A percentile compares a stretch with the other conserved stretches of the same genome.
phyloP scores from a whole-genome alignment of 2,329 filamentous ascomycete species.

The Sporothrix sp. region DNA sequence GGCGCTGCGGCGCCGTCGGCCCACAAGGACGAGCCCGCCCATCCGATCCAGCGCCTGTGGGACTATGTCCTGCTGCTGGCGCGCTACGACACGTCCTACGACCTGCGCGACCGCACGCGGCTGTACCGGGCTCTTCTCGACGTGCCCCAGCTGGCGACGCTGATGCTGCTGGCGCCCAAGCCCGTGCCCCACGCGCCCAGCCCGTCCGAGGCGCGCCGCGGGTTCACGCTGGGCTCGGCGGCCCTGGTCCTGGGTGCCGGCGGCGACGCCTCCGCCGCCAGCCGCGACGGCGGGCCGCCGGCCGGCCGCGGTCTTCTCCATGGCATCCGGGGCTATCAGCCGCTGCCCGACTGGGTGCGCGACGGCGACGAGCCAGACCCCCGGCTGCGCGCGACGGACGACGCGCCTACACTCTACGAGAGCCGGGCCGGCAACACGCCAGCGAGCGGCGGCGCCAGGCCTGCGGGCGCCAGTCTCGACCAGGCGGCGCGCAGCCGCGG shows the following conservation, averaged over 20 bases:
- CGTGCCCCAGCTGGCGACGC: conserved; percentile 75
- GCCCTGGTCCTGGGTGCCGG: conserved; percentile 76
- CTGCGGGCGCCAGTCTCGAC: conserved; percentile 56
- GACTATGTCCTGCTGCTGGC: conserved; percentile 75
- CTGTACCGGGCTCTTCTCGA: conserved; percentile 78
- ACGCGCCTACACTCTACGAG: conserved; percentile 28
- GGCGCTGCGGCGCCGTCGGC: too few relatives aligned
- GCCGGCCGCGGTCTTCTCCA: conserved; percentile 33
- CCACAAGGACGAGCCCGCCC: too few relatives aligned
- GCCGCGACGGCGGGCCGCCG: conserved; percentile 31
- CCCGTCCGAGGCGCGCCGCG: conserved; percentile 73
- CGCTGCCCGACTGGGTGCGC: conserved; percentile 75
- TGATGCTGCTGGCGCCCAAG: conserved; percentile 88
- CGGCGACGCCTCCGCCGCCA: conserved; percentile 25
- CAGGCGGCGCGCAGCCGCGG: conserved; percentile 33
- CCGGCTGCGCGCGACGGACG: conserved; percentile 54
- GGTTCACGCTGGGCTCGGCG: conserved; percentile 70
- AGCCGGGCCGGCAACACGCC: conserved; percentile 21
- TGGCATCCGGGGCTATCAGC: conserved; percentile 67
- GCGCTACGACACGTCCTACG: conserved; percentile 89
- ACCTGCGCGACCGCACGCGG: conserved; percentile 82
- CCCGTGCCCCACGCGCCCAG: conserved; percentile 84
- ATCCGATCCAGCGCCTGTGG: conserved; percentile 71
- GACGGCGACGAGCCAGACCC: conserved; percentile 71
- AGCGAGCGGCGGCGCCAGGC: conserved; percentile 23